Percentiles rank a stretch among this genome's conserved stretches.
Conservation (phyloP, 2,329 filamentous ascomycete species). For the Aspergillus puulaauensis region DNA sequence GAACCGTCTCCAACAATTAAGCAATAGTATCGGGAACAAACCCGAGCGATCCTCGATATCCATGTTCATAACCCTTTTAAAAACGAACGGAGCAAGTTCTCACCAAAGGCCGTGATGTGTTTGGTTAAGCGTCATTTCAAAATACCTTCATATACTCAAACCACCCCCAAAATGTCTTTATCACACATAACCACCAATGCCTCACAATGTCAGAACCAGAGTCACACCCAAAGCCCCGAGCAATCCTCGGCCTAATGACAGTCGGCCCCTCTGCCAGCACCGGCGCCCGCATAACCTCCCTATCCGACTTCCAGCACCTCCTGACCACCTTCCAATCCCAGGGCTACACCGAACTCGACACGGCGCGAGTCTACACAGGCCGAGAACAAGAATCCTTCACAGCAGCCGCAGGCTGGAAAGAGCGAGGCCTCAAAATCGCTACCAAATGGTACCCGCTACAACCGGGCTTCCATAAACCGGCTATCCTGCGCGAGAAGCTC, state of each 20-base stretch:
- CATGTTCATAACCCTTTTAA: too few relatives aligned
- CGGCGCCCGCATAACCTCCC: constrained; percentile 9
- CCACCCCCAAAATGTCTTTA: background rate
- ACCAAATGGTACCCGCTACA: constrained; percentile 10
- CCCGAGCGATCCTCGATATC: too few relatives aligned
- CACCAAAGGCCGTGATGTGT: background rate
- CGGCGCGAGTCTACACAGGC: constrained; percentile 3
- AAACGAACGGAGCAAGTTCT: too few relatives aligned
- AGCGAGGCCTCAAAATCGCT: constrained; percentile 3
- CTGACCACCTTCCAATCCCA: constrained; percentile 3
- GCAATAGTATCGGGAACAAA: too few relatives aligned
- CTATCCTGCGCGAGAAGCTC: background rate
- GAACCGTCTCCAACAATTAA: background rate
- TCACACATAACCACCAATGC: background rate
- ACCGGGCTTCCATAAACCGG: constrained; percentile 4
- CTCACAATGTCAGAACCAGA: background rate
- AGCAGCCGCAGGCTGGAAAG: constrained; percentile 7
- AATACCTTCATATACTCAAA: background rate
- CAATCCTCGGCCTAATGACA: constrained; percentile 9
- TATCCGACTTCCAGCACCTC: background rate
- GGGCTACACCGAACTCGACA: constrained; percentile 10
- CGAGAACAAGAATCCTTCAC: constrained; percentile 10
- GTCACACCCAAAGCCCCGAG: background rate
- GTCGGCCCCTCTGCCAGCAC: constrained; percentile 1
- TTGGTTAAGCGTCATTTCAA: background rate